Base-by-base conservation (phyloP, 306 rosid species). In the Arachis stenosperma region DNA sequence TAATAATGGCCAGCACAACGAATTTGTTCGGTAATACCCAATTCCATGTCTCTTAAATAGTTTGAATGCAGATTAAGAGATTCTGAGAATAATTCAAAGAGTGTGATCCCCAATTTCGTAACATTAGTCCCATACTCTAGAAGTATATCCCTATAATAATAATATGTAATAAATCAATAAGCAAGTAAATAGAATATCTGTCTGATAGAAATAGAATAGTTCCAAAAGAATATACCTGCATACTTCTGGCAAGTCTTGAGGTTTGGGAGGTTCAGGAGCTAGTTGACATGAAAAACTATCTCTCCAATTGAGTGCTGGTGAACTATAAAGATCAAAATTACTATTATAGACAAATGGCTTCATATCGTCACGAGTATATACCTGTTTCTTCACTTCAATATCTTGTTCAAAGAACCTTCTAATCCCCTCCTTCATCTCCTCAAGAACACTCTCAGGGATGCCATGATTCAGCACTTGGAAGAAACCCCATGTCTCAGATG, bases 391-490 rank as follows among this genome's bases (percentile, higher is more conserved):
- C 13, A 29, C 71, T 52, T 44, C 85, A 7, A 15, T 51, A 0
- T 81, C 84, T 22, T 81, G 88, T 51, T 83, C 88, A 46, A 75
- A 79, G 76, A 86, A 86, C 37, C 77, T 62, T 4, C 22, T 41
- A 2, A 81, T 61, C n/a, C 88, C 90, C 7, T 48, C 27, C 0
- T 52, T 75, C 67, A 75, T 76, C 41, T 78, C 77, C 22, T 75
- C 90, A 59, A 83, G n/a, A 73, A 81, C 72, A 6, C 59, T 22
- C 12, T 17, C 36, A 0, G 71, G 65, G 37, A 86, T 66, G 27
- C 84, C 90, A 43, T 86, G 86, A 67, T 86, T 81, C 12, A 81
- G 48, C 14, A 86, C 67, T 37, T 81, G 86, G 15, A 86, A 86
- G 52, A 87, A 80, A 0, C 89, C 84, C 82, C 81, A 87, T 2